Evolutionary conservation across 2,329 filamentous ascomycete genomes (phyloP).

Genomic region (Microcyclospora tardicrescens): DNA sequence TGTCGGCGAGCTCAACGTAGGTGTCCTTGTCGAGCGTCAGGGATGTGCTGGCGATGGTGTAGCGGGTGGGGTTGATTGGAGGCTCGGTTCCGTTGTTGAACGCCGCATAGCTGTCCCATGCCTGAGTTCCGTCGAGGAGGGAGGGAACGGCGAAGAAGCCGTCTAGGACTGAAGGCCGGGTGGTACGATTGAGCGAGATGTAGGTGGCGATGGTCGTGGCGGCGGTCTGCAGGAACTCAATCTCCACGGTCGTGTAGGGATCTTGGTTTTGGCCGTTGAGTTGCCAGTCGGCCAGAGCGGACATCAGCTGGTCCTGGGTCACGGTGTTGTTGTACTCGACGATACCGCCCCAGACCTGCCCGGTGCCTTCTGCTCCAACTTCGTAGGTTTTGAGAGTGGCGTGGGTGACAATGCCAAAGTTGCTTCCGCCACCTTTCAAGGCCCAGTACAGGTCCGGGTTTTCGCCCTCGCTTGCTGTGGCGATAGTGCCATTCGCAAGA

Average conservation of each 20-base stretch:
- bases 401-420: slow-evolving; percentile 21
- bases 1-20: not conserved
- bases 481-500: slow-evolving; percentile 11
- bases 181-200: not conserved
- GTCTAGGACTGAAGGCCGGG: not conserved
- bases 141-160: not conserved
- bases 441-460: slow-evolving; percentile 31
- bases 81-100: not conserved
- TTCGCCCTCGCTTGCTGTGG: slow-evolving; percentile 10
- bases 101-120: not conserved
- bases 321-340: slow-evolving; percentile 1
- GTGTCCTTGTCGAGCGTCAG: not conserved
- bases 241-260: not conserved
- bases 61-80: not conserved
- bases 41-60: not conserved
- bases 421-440: slow-evolving; percentile 28
- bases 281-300: not conserved
- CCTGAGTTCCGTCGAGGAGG: not conserved
- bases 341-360: slow-evolving; percentile 9
- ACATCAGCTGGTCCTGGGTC: not conserved
- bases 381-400: slow-evolving; percentile 13
- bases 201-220: not conserved
- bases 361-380: not conserved
- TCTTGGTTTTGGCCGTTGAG: not conserved
- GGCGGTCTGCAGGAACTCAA: not conserved